Percentiles rank a stretch among this genome's conserved stretches.
phyloP scores from a whole-genome alignment of 1,284 basidiomycete genomes.

The Vanrija sp. region DNA sequence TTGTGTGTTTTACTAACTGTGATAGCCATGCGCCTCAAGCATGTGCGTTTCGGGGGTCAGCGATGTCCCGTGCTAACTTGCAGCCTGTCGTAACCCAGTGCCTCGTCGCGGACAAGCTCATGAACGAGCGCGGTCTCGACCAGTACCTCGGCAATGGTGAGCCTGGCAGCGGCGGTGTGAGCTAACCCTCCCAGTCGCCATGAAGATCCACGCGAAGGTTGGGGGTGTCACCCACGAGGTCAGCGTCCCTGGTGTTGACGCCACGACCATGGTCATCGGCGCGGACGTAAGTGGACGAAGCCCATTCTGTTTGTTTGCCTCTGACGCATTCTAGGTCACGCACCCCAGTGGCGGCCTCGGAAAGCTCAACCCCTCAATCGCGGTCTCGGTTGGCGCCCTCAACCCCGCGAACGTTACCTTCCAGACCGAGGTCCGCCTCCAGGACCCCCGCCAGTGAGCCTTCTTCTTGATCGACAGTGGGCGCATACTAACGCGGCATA shows the following conservation, averaged over 20 bases:
- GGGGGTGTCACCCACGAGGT: constrained; percentile 51
- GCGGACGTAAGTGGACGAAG: constrained; percentile 44
- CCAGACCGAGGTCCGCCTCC: constrained; percentile 47
- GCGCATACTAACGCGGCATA: constrained; percentile 1
- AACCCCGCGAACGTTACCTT: constrained; percentile 45
- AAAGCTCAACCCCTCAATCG: constrained; percentile 49
- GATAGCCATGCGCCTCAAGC: constrained; percentile 12
- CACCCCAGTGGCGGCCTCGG: constrained; percentile 31
- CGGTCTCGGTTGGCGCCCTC: constrained; percentile 49
- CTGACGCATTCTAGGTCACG: constrained; percentile 11
- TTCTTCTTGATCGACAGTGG: neutral
- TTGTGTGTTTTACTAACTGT: neutral
- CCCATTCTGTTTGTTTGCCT: neutral
- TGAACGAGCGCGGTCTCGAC: constrained; percentile 40
- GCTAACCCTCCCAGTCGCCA: constrained; percentile 14
- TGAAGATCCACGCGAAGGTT: constrained; percentile 52
- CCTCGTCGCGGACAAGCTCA: constrained; percentile 44
- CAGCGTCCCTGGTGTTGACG: constrained; percentile 24
- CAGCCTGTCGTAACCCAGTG: constrained; percentile 47
- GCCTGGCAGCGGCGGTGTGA: neutral
- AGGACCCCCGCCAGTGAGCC: constrained; percentile 47
- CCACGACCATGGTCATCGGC: constrained; percentile 50
- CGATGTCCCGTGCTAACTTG: neutral
- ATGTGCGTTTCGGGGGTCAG: neutral
- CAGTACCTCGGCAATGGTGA: constrained; percentile 51